These are phyloP conservation scores for Podila verticillata DNA, from an alignment of 192 early-diverging fungal genomes.

Conservation along the genomic window DNA sequence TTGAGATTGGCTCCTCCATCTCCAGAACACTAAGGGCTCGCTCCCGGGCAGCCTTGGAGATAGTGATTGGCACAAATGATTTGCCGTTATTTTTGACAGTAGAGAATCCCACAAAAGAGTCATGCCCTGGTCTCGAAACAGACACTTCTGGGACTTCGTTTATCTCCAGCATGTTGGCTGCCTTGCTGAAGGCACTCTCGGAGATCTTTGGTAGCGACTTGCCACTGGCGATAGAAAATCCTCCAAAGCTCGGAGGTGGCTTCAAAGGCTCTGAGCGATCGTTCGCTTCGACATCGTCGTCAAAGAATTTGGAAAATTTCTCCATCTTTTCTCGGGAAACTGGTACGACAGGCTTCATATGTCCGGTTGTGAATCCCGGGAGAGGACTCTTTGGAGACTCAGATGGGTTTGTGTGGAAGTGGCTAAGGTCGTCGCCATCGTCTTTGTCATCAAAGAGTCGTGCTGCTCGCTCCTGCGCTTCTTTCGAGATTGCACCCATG, in stretches of 20 bases:
- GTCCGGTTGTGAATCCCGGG: neutral
- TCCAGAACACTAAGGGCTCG: constrained; percentile 19
- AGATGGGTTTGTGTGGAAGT: neutral
- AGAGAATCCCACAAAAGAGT: constrained; percentile 11
- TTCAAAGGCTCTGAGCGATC: neutral
- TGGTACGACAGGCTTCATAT: neutral
- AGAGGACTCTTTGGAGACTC: neutral
- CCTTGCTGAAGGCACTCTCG: neutral
- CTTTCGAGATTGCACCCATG: constrained; percentile 8
- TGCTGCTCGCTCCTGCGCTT: constrained; percentile 7
- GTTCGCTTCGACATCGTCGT: neutral
- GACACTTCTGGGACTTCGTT: neutral
- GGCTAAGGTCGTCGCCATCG: neutral
- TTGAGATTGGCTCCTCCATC: neutral
- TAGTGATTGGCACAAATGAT: constrained; percentile 12
- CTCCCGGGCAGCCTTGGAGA: constrained; percentile 17
- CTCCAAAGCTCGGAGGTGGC: neutral
- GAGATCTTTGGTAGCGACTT: neutral
- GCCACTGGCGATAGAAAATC: neutral
- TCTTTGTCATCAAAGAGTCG: constrained; percentile 14
- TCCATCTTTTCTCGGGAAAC: neutral
- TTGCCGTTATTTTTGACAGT: constrained; percentile 12
- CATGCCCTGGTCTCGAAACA: neutral
- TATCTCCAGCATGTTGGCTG: neutral
- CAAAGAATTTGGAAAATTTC: neutral